Conservation (phyloP, 768 basidiomycete genomes). For the Hirschioporus abietinus region DNA sequence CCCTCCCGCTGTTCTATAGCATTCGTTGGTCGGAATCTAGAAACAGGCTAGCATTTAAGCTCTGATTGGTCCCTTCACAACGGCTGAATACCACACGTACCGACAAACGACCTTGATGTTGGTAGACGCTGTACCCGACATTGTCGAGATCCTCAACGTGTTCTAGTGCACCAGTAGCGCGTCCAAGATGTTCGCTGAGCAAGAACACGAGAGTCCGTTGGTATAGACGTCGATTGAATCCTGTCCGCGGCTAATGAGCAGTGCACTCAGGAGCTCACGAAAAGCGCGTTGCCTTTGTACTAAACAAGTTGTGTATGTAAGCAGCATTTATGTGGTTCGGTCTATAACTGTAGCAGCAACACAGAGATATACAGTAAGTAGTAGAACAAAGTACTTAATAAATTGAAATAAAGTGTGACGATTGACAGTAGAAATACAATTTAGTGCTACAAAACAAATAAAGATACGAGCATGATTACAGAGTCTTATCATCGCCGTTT, state of each 20-base stretch:
- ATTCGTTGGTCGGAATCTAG: conserved; percentile 93
- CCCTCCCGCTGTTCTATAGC: conserved; percentile 84
- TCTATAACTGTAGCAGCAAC: neutral
- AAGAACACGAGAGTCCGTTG: neutral
- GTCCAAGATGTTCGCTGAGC: neutral
- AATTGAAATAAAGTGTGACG: neutral
- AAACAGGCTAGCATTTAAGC: conserved; percentile 6
- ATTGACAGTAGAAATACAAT: neutral
- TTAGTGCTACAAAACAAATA: neutral
- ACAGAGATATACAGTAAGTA: neutral
- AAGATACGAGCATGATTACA: neutral
- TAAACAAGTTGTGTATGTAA: neutral
- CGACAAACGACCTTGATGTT: conserved; percentile 99
- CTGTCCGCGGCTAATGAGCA: neutral
- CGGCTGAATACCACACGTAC: conserved; percentile 41
- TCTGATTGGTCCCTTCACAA: conserved; percentile 8
- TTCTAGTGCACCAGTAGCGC: neutral
- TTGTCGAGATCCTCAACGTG: neutral
- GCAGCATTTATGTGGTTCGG: neutral
- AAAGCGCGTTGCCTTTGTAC: neutral
- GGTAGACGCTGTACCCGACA: conserved; percentile 40
- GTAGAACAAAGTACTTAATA: neutral
- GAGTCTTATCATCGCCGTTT: neutral
- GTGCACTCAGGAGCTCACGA: neutral
- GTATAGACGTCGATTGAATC: neutral